Conservation (phyloP, 495 filamentous ascomycete genomes). For the Aspergillus heteromorphus region DNA sequence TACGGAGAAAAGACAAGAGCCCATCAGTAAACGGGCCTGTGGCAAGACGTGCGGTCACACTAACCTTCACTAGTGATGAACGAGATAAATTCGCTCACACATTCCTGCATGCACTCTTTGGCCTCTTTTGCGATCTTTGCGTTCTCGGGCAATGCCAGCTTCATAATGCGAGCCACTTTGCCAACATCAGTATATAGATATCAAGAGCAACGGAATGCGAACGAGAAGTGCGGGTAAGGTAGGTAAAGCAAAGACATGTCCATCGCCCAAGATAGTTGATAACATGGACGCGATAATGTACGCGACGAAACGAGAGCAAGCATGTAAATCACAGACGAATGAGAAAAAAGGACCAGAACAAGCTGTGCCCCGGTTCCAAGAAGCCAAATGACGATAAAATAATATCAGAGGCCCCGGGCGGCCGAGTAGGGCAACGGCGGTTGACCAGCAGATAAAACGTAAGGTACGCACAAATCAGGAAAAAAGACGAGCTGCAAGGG, state of each 20-base stretch:
- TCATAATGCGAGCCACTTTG: constrained; percentile 99
- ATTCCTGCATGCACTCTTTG: constrained; percentile 99
- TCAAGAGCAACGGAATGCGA: background rate
- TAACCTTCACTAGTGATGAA: constrained; percentile 98
- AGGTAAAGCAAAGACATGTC: background rate
- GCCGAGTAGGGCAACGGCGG: constrained; percentile 36
- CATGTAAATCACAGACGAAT: too few species aligned
- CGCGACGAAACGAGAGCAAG: background rate
- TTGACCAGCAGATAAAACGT: constrained; percentile 43
- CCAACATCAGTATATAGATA: constrained; percentile 68
- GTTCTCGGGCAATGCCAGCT: constrained; percentile 91
- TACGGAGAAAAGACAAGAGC: constrained; percentile 32
- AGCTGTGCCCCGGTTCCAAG: background rate
- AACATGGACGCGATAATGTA: background rate
- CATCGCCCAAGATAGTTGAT: background rate
- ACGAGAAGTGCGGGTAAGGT: background rate
- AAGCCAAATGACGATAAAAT: background rate
- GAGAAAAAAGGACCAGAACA: background rate
- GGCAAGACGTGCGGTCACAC: constrained; percentile 9
- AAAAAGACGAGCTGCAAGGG: constrained; percentile 47
- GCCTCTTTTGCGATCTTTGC: constrained; percentile 99
- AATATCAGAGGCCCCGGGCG: constrained; percentile 17
- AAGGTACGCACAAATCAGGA: constrained; percentile 55
- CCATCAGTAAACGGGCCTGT: constrained; percentile 2
- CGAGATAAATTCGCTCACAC: constrained; percentile 99